Evolutionary conservation across 1,284 basidiomycete genomes (phyloP), one percentile per base, ranked within the genome.

Genomic region (Ceratobasidium theobromae): DNA sequence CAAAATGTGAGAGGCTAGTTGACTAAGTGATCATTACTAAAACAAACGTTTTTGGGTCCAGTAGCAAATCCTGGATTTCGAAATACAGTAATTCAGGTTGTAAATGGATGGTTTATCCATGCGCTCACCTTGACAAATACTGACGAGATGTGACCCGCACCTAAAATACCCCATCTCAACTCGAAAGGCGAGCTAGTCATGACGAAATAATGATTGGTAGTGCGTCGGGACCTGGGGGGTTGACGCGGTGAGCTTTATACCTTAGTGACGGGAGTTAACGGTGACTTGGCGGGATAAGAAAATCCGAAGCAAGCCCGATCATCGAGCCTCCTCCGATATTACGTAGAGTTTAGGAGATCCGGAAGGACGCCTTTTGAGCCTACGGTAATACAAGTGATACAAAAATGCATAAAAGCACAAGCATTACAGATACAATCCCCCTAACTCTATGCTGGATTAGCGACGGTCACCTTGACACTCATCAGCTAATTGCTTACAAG

Each of bases 41-140:
- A n/a, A 52, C 58, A 25, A 38, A 69, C 68, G 68, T 69, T 28
- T 51, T 65, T 32, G 68, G 68, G 55, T 69, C 68, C 16, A 69
- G 23, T 16, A 69, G 45, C 14, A 67, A 21, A 53, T 67, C 68
- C 66, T 67, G n/a, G 16, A 12, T 33, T 11, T 45, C 18, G 12
- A 11, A 45, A 11, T 21, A 45, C 6, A 45, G 9, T 14, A 6
- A 46, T 33, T 4, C 21, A 43, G 12, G 18, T 9, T 16, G 46
- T 21, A 21, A 49, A 23, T n/a, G n/a, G n/a, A 38, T 35, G 32
- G 38, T 30, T 4, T 57, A 32, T 40, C 18, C 35, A 8, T 8
- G 35, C 16, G 18, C 66, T 48, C 16, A 67, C 68, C 62, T 67
- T 67, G 48, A 69, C 62, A 40, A 69, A 69, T 1, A 27, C 41